A percentile compares a stretch with the other conserved stretches of the same genome.
Conservation (phyloP, 371 early-diverging fungal genomes). For the Fennellomyces sp. region DNA sequence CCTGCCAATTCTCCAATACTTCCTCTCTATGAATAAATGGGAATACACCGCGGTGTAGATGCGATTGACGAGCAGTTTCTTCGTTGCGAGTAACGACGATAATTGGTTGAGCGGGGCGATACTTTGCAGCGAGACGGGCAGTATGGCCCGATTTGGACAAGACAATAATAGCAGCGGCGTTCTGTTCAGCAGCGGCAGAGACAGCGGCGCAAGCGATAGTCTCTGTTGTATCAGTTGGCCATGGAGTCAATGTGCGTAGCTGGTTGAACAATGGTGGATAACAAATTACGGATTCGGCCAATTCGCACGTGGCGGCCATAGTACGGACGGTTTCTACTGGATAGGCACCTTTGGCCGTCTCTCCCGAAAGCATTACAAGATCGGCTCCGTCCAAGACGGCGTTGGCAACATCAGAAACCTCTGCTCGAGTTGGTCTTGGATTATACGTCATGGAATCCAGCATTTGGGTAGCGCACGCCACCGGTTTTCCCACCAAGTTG, state of each 20-base stretch:
- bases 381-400: slow-evolving; percentile 96
- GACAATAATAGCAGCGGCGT: slow-evolving; percentile 87
- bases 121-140: slow-evolving; percentile 91
- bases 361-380: slow-evolving; percentile 97
- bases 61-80: slow-evolving; percentile 85
- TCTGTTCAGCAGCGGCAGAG: slow-evolving; percentile 80
- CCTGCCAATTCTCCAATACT: slow-evolving; percentile 59
- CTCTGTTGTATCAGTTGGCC: slow-evolving; percentile 84
- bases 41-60: slow-evolving; percentile 86
- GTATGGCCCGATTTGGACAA: slow-evolving; percentile 80
- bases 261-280: slow-evolving; percentile 78
- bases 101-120: slow-evolving; percentile 91
- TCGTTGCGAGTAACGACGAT: slow-evolving; percentile 82
- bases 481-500: slow-evolving; percentile 92
- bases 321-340: slow-evolving; percentile 75
- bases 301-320: slow-evolving; percentile 69
- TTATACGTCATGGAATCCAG: slow-evolving; percentile 96
- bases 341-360: slow-evolving; percentile 92
- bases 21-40: slow-evolving; percentile 75
- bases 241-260: slow-evolving; percentile 73
- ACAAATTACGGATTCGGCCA: slow-evolving; percentile 77
- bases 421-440: slow-evolving; percentile 95
- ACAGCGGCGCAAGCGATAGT: slow-evolving; percentile 92
- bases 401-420: slow-evolving; percentile 98
- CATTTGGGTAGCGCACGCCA: slow-evolving; percentile 98